A percentile compares a stretch with the other conserved stretches of the same genome.
Conservation (phyloP, 257 asterid genomes). For the Orobanche coerulescens region DNA sequence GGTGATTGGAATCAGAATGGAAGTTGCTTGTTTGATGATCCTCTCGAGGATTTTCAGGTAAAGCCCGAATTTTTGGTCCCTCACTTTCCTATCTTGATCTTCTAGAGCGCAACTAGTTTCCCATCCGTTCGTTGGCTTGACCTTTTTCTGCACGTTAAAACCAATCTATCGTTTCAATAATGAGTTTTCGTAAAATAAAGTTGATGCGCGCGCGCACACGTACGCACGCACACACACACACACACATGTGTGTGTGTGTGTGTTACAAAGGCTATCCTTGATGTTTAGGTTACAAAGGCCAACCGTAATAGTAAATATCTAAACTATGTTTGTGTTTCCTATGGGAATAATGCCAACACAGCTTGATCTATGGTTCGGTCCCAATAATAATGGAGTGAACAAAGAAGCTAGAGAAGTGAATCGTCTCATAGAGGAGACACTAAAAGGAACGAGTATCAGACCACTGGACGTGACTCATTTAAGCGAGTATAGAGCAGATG, state of each 20-base stretch:
- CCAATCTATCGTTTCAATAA: background rate
- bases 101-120: background rate
- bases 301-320: too few relatives aligned
- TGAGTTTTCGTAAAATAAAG: background rate
- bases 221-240: too few relatives aligned
- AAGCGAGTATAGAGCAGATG: slow-evolving; percentile 89
- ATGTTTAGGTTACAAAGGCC: too few relatives aligned
- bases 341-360: slow-evolving; percentile 29
- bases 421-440: slow-evolving; percentile 46
- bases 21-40: slow-evolving; percentile 73
- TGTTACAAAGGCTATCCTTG: too few relatives aligned
- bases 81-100: background rate
- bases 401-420: slow-evolving; percentile 73
- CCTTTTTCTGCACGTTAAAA: background rate
- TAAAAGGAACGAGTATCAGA: slow-evolving; percentile 49
- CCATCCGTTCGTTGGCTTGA: background rate
- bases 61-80: background rate
- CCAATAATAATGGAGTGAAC: slow-evolving; percentile 69
- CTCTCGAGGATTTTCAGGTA: slow-evolving; percentile 74
- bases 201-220: background rate
- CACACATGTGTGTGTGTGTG: too few relatives aligned
- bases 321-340: background rate
- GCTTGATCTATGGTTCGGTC: slow-evolving; percentile 92
- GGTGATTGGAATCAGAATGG: slow-evolving; percentile 98
- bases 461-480: slow-evolving; percentile 57